Base-by-base conservation (phyloP, 2,329 filamentous ascomycete genomes). In the Penicillium sp. region DNA sequence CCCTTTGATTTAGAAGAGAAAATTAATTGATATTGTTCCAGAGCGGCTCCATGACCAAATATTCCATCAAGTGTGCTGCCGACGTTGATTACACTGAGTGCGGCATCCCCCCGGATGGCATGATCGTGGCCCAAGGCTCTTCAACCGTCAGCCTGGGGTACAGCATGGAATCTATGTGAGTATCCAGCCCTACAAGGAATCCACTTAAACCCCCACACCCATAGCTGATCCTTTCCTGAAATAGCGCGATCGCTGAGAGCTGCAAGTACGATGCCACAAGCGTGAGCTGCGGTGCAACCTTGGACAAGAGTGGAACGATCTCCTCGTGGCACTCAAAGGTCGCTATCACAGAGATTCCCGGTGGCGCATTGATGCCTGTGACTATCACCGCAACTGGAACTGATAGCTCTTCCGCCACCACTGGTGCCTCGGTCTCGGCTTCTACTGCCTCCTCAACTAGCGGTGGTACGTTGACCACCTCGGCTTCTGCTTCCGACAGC, bases 11-110 rank as follows among this genome's bases (percentile, higher is more conserved):
- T 2, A 26, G 5, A 1, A 10, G 11, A 31, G 18, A 24, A 20
- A 16, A 5, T 35, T 40, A 16, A 55, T 5, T 10, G 2, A 37
- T 20, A 16, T 32, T 16, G 6, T 39, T n/a, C 16, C 35, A 55
- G 53, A 52, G 40, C 53, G 48, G 53, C 13, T 50, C 48, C 20
- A 55, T 44, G 34, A 55, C 53, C 40, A 52, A 37, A n/a, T 55
- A 55, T 16, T 7, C 42, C 3, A 20, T 55, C 8, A 52, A 46
- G 0, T 55, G 53, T 22, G 9, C 53, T 5, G 11, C 5, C 11
- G n/a, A 5, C 6, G 10, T 24, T 22, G 53, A 42, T 2, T 31
- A 42, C 9, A 22, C 29, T 16, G 40, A 55, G 2, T 55, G 53
- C 4, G 53, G 53, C 14, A 5, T 55, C 24, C 47, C 48, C 8